A percentile compares a stretch with the other conserved stretches of the same genome.
Evolutionary conservation across 2,329 filamentous ascomycete species (phyloP).

Genomic region (Blastomyces parvus): DNA sequence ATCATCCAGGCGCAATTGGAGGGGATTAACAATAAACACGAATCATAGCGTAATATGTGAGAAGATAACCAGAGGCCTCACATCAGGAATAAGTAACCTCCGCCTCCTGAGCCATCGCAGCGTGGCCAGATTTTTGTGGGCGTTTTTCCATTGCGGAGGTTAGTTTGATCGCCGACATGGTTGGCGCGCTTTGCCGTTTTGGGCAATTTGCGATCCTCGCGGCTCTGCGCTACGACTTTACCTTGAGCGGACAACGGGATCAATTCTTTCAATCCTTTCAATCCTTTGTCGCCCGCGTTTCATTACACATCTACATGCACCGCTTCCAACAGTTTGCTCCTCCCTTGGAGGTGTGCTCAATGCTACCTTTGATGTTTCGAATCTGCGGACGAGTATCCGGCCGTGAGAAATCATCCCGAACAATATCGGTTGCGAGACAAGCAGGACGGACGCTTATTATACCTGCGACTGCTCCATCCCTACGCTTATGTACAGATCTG

Average conservation of each 20-base stretch:
- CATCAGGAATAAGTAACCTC: not conserved
- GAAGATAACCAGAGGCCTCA: not conserved
- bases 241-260: not conserved
- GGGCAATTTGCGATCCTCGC: not conserved
- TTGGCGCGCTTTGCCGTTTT: slow-evolving; percentile 2
- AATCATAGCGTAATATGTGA: not conserved
- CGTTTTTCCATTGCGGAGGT: not conserved
- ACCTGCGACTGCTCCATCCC: not conserved
- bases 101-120: not conserved
- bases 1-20: not conserved
- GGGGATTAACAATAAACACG: not conserved
- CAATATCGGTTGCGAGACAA: not conserved
- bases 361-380: not conserved
- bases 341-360: not conserved
- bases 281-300: not conserved
- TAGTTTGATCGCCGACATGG: not conserved
- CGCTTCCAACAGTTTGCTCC: not conserved
- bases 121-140: not conserved
- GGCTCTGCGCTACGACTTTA: too few species aligned
- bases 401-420: not conserved
- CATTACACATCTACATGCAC: not conserved
- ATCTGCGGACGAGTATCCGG: not conserved
- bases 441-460: not conserved
- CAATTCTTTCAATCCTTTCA: too few species aligned
- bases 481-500: not conserved